Percentiles rank a stretch among this genome's conserved stretches.
These are phyloP conservation scores for Globisporangium nagaii DNA, from an alignment of 352 stramenopile genomes.

Conservation along the genomic window DNA sequence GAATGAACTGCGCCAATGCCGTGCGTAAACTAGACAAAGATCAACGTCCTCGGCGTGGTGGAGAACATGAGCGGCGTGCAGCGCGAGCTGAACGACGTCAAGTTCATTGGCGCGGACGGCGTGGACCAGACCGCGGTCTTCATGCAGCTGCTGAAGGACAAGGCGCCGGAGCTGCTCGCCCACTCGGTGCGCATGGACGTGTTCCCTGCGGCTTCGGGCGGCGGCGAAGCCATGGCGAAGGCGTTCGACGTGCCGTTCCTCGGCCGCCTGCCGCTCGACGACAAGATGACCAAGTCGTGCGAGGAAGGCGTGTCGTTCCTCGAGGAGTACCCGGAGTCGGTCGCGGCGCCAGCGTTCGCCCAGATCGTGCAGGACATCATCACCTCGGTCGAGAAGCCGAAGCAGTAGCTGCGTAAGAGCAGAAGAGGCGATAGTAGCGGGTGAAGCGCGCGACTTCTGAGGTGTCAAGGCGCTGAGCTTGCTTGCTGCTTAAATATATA, in stretches of 20 bases:
- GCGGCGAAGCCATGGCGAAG: slow-evolving; percentile 93
- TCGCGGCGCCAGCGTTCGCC: slow-evolving; percentile 61
- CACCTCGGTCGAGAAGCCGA: slow-evolving; percentile 43
- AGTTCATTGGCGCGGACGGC: slow-evolving; percentile 53
- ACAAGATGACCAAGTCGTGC: slow-evolving; percentile 94
- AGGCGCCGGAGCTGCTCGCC: slow-evolving; percentile 75
- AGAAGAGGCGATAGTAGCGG: neutral
- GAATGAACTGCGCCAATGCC: neutral
- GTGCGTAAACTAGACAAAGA: slow-evolving; percentile 48
- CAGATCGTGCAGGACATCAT: slow-evolving; percentile 73
- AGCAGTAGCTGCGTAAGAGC: neutral
- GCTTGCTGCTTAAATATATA: no score
- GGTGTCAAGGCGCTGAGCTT: no score
- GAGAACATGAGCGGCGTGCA: slow-evolving; percentile 99
- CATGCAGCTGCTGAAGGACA: slow-evolving; percentile 80
- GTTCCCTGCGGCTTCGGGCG: slow-evolving; percentile 84
- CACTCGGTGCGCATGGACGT: slow-evolving; percentile 74
- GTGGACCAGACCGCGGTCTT: slow-evolving; percentile 55
- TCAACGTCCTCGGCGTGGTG: slow-evolving; percentile 88
- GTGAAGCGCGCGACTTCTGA: no score
- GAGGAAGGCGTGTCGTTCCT: slow-evolving; percentile 94
- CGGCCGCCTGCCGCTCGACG: slow-evolving; percentile 94
- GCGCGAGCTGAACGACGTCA: slow-evolving; percentile 68
- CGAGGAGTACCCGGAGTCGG: slow-evolving; percentile 79
- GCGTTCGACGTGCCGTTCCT: slow-evolving; percentile 96